Conservation (phyloP, 345 rosid genomes). For the Citrus mangshanensis region DNA sequence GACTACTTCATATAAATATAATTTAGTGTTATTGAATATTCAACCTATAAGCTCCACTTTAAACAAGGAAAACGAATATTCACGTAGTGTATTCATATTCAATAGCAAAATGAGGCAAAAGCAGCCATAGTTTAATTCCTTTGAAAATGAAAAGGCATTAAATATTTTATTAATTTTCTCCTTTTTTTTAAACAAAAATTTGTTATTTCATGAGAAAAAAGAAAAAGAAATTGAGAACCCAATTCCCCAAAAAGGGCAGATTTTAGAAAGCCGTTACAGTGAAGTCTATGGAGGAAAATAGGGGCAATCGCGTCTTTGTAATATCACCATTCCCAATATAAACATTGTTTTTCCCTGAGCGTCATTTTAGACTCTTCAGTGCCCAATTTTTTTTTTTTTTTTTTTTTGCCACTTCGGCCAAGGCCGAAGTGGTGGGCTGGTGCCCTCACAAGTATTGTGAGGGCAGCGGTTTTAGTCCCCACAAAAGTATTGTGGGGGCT, state of each 20-base stretch:
- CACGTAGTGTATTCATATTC: not conserved
- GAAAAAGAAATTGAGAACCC: too few relatives aligned
- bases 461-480: too few relatives aligned
- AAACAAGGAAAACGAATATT: not conserved
- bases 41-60: not conserved
- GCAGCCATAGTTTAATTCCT: not conserved
- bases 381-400: too few relatives aligned
- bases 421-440: too few relatives aligned
- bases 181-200: not conserved
- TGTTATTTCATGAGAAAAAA: not conserved
- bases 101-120: not conserved
- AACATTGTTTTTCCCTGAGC: not conserved
- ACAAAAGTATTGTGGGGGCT: too few relatives aligned
- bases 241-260: slow-evolving; percentile 26
- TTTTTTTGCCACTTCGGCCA: too few relatives aligned
- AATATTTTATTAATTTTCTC: not conserved
- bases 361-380: too few relatives aligned
- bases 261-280: slow-evolving; percentile 27
- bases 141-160: not conserved
- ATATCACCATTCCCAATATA: not conserved
- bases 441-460: too few relatives aligned
- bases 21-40: not conserved
- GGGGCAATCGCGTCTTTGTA: slow-evolving; percentile 25
- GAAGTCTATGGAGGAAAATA: not conserved
- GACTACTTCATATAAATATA: not conserved